Evolutionary conservation across 768 basidiomycete species (phyloP).

Genomic region (Naganishia vaughanmartiniae): DNA sequence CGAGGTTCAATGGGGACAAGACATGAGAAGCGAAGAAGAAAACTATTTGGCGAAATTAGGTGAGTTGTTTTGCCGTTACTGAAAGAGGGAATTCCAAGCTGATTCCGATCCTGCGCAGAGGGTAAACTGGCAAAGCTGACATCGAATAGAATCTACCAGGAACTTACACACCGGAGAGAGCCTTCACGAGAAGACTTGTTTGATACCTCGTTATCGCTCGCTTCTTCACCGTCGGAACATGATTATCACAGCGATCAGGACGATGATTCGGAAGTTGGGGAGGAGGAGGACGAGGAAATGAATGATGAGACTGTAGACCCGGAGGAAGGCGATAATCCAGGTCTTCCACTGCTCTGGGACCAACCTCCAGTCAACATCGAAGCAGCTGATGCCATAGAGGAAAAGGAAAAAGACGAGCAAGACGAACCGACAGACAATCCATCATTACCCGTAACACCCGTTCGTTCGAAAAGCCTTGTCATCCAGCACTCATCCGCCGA

Average conservation of each 20-base stretch:
- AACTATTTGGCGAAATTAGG: constrained; percentile 24
- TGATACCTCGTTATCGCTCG: constrained; percentile 15
- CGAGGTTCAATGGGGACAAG: constrained; percentile 10
- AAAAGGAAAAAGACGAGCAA: constrained; percentile 1
- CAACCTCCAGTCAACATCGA: constrained; percentile 13
- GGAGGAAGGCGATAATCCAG: constrained; percentile 19
- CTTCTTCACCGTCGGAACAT: constrained; percentile 13
- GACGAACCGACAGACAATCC: background rate
- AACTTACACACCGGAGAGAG: background rate
- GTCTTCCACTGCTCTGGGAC: constrained; percentile 24
- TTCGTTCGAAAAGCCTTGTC: constrained; percentile 8
- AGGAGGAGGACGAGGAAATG: background rate
- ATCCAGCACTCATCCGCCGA: constrained; percentile 4
- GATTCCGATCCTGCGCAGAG: background rate
- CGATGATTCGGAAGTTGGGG: constrained; percentile 6
- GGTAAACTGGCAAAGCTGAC: constrained; percentile 10
- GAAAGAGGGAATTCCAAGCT: background rate
- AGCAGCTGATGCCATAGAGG: background rate
- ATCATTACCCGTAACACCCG: constrained; percentile 13
- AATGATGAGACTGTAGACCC: background rate
- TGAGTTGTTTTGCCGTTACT: background rate
- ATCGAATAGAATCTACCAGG: background rate
- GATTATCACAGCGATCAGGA: constrained; percentile 10
- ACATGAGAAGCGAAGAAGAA: constrained; percentile 24
- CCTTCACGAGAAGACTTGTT: constrained; percentile 3